Conservation (phyloP, 805 yeast genomes). For the Candida manassasensis region DNA sequence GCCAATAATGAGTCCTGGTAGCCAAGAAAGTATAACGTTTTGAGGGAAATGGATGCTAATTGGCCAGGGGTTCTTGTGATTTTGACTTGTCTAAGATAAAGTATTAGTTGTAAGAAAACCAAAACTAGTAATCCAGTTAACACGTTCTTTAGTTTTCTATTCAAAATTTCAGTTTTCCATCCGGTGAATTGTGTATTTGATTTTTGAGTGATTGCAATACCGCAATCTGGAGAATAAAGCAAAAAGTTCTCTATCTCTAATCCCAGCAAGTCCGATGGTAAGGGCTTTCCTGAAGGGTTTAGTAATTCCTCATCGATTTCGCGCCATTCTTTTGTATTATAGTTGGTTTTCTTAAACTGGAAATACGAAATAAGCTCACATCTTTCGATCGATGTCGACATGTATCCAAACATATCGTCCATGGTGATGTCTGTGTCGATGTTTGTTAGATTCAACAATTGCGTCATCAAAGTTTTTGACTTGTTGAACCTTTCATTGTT, state of each 20-base stretch:
- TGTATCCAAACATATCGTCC: constrained; percentile 29
- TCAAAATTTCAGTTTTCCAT: constrained; percentile 48
- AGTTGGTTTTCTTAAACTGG: constrained; percentile 61
- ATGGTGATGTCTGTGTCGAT: constrained; percentile 35
- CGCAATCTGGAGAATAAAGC: constrained; percentile 88
- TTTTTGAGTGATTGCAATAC: constrained; percentile 40
- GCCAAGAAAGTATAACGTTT: constrained; percentile 54
- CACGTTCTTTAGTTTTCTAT: constrained; percentile 29
- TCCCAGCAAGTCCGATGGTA: constrained; percentile 47
- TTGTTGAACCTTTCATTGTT: constrained; percentile 38
- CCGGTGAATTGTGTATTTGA: constrained; percentile 39
- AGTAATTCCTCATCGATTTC: constrained; percentile 67
- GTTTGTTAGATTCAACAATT: constrained; percentile 41
- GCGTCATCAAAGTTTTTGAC: constrained; percentile 41
- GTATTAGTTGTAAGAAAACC: constrained; percentile 44
- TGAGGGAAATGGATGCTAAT: constrained; percentile 58
- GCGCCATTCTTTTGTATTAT: constrained; percentile 47
- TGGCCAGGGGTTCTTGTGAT: constrained; percentile 74
- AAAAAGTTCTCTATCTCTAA: constrained; percentile 52
- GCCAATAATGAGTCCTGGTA: constrained; percentile 71
- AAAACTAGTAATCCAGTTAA: constrained; percentile 46
- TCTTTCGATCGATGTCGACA: constrained; percentile 29
- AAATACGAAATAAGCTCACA: constrained; percentile 74
- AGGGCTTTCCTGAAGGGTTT: constrained; percentile 78
- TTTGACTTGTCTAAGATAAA: constrained; percentile 67